Conservation (phyloP, 768 basidiomycete genomes). For the Kwoniella botswanensis region DNA sequence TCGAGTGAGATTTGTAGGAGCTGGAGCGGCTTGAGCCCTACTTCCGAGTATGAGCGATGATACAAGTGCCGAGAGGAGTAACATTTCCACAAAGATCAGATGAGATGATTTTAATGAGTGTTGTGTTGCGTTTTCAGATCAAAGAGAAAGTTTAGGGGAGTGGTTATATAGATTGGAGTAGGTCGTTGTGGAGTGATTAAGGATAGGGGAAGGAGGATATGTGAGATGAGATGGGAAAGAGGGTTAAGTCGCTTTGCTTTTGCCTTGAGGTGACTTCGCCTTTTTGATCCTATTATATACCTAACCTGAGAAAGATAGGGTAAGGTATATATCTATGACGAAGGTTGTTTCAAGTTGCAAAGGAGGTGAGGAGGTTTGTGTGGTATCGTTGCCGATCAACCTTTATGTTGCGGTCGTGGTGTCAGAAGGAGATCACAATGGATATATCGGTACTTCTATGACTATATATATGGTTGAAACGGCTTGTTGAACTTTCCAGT, state of each 20-base stretch:
- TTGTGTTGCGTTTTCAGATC: background rate
- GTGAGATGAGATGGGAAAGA: conserved; percentile 8
- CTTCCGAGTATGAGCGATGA: conserved; percentile 6
- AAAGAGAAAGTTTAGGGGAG: background rate
- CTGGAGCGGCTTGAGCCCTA: conserved; percentile 13
- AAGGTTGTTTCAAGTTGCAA: conserved; percentile 8
- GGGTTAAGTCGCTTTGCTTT: too few relatives aligned
- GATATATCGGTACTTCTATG: background rate
- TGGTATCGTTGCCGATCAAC: background rate
- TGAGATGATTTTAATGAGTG: background rate
- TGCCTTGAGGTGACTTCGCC: background rate
- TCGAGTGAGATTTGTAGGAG: conserved; percentile 1
- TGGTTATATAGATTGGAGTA: background rate
- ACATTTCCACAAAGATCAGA: conserved; percentile 1
- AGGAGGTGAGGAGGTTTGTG: background rate
- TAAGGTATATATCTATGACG: background rate
- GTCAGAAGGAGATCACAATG: background rate
- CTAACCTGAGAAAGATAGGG: background rate
- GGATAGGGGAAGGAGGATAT: background rate
- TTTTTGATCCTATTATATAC: background rate
- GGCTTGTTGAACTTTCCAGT: background rate
- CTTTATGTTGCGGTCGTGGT: background rate
- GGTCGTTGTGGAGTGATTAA: background rate
- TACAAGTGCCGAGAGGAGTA: conserved; percentile 18
- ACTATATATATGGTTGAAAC: background rate